A percentile compares a stretch with the other conserved stretches of the same genome.
Conservation (phyloP, 345 rosid species). For the Salix purpurea region DNA sequence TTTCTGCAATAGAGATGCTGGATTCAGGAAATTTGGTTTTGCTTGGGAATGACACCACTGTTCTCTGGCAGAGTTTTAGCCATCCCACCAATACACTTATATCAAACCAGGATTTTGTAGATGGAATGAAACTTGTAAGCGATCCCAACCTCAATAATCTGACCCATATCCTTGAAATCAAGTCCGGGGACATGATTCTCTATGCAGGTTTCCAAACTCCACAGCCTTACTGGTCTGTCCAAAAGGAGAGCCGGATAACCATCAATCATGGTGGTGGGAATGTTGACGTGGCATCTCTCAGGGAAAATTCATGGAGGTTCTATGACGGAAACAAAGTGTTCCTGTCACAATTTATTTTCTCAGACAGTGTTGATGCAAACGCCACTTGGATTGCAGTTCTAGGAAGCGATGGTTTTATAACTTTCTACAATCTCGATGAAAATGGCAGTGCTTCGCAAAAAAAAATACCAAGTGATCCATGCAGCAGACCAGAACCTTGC, state of each 20-base stretch:
- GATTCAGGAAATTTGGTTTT: slow-evolving; percentile 80
- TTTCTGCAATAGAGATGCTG: slow-evolving; percentile 59
- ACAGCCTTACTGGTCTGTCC: slow-evolving; percentile 83
- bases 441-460: slow-evolving; percentile 28
- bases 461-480: slow-evolving; percentile 59
- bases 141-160: slow-evolving; percentile 42
- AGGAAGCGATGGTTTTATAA: slow-evolving; percentile 54
- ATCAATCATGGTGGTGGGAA: slow-evolving; percentile 42
- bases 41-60: slow-evolving; percentile 35
- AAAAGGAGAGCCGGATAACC: slow-evolving; percentile 36
- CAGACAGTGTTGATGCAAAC: slow-evolving; percentile 36
- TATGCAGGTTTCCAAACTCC: slow-evolving; percentile 55
- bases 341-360: slow-evolving; percentile 50
- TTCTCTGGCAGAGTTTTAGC: slow-evolving; percentile 79
- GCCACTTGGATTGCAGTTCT: slow-evolving; percentile 72
- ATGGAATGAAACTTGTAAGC: slow-evolving; percentile 73
- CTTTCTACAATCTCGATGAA: slow-evolving; percentile 49
- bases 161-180: slow-evolving; percentile 69
- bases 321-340: slow-evolving; percentile 48
- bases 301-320: slow-evolving; percentile 73
- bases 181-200: slow-evolving; percentile 67
- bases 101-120: slow-evolving; percentile 51
- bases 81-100: slow-evolving; percentile 78
- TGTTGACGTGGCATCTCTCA: slow-evolving; percentile 43
- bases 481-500: slow-evolving; percentile 71